These are phyloP conservation scores for Kodamaea ohmeri DNA, from an alignment of 1,139 yeast genomes.

Conservation along the genomic window DNA sequence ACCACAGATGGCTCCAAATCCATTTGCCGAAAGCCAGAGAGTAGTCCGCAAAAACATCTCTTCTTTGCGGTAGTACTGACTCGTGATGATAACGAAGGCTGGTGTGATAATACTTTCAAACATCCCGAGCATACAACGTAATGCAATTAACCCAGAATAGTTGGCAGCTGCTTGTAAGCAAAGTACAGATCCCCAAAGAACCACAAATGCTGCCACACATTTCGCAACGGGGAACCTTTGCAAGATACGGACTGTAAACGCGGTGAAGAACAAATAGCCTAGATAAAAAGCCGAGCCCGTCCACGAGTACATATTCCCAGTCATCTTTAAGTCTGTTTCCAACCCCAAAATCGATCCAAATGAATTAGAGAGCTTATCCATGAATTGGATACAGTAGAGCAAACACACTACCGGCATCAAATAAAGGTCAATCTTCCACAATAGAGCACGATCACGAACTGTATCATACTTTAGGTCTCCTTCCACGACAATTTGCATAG, in stretches of 20 bases:
- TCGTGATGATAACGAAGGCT: conserved; percentile 50
- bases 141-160: conserved; percentile 38
- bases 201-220: conserved; percentile 30
- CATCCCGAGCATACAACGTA: conserved; percentile 50
- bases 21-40: conserved; percentile 50
- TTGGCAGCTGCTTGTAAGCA: conserved; percentile 42
- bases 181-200: conserved; percentile 48
- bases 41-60: conserved; percentile 49
- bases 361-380: conserved; percentile 63
- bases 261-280: conserved; percentile 49
- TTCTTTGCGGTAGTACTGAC: conserved; percentile 51
- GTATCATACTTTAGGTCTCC: too few species aligned
- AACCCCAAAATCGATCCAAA: conserved; percentile 64
- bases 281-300: conserved; percentile 54
- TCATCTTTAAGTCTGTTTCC: conserved; percentile 45
- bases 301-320: conserved; percentile 53
- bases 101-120: conserved; percentile 57
- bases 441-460: conserved; percentile 22
- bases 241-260: conserved; percentile 40
- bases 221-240: conserved; percentile 46
- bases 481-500: too few species aligned
- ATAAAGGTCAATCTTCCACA: conserved; percentile 52
- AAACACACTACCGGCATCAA: conserved; percentile 56
- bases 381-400: conserved; percentile 56
- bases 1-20: conserved; percentile 54